These are phyloP conservation scores for Xylaria castorea DNA, from an alignment of 495 filamentous ascomycete genomes.

Conservation along the genomic window DNA sequence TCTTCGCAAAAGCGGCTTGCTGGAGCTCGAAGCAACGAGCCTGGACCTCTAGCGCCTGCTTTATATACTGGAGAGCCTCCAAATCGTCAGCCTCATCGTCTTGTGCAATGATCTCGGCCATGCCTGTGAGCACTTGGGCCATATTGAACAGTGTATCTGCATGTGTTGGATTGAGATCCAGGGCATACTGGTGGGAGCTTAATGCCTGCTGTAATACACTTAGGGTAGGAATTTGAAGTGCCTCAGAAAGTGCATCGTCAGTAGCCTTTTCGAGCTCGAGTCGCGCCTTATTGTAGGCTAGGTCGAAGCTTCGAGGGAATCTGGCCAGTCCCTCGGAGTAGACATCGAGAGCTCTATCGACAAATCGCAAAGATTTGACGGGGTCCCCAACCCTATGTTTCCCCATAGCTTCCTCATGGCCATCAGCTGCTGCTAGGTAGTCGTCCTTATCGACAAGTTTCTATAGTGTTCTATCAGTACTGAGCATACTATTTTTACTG, in stretches of 20 bases:
- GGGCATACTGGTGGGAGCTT: slow-evolving; percentile 65
- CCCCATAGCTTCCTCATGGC: slow-evolving; percentile 70
- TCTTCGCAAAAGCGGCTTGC: slow-evolving; percentile 45
- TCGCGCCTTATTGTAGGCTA: slow-evolving; percentile 77
- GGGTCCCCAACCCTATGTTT: slow-evolving; percentile 77
- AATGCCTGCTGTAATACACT: slow-evolving; percentile 62
- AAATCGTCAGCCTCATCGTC: slow-evolving; percentile 48
- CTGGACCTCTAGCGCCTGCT: slow-evolving; percentile 69
- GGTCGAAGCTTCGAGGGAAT: slow-evolving; percentile 67
- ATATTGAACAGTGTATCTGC: slow-evolving; percentile 74
- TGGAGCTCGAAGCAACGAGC: slow-evolving; percentile 66
- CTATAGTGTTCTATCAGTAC: slow-evolving; percentile 28
- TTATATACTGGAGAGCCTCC: slow-evolving; percentile 48
- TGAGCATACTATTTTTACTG: background rate
- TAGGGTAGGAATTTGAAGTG: slow-evolving; percentile 57
- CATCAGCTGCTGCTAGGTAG: slow-evolving; percentile 61
- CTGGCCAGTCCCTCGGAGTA: slow-evolving; percentile 66
- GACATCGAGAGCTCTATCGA: slow-evolving; percentile 66
- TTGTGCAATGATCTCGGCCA: slow-evolving; percentile 66
- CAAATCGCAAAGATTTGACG: slow-evolving; percentile 71
- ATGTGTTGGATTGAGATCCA: slow-evolving; percentile 65
- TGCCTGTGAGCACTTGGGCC: slow-evolving; percentile 67
- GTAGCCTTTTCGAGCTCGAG: slow-evolving; percentile 72
- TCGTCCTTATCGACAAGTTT: slow-evolving; percentile 36
- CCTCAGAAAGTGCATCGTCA: slow-evolving; percentile 57